Evolutionary conservation across 2,329 filamentous ascomycete genomes (phyloP).

Genomic region (Stagonosporopsis chrysanthemi): DNA sequence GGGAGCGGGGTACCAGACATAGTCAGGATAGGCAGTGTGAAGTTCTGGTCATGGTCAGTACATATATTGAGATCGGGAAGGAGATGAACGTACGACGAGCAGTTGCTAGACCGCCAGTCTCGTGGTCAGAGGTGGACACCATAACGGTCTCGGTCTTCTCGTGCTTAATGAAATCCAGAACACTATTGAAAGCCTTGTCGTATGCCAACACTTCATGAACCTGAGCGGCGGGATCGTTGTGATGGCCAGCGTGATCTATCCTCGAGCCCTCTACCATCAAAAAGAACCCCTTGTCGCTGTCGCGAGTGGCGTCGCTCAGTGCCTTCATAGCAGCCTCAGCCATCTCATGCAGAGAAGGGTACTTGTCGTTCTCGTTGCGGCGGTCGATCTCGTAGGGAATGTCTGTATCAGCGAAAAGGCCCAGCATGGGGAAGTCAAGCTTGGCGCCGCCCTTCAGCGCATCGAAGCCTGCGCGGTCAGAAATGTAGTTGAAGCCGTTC

Average conservation of each 20-base stretch:
- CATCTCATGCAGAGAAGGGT: constrained; percentile 93
- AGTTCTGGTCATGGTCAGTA: constrained; percentile 57
- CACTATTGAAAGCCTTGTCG: constrained; percentile 82
- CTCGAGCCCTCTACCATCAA: constrained; percentile 97
- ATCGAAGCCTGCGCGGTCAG: constrained; percentile 78
- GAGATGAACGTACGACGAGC: constrained; percentile 70
- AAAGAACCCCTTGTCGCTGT: constrained; percentile 94
- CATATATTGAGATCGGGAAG: background rate
- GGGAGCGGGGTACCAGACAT: constrained; percentile 82
- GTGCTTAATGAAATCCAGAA: constrained; percentile 82
- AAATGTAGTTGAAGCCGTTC: constrained; percentile 81
- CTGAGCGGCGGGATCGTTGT: constrained; percentile 64
- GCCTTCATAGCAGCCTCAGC: constrained; percentile 79
- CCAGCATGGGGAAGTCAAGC: constrained; percentile 80
- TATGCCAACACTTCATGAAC: constrained; percentile 92
- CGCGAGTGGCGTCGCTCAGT: constrained; percentile 79
- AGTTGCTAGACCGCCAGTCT: constrained; percentile 87
- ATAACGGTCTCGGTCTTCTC: constrained; percentile 79
- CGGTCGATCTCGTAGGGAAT: constrained; percentile 96
- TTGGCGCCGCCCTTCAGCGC: constrained; percentile 70
- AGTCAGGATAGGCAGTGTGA: constrained; percentile 68
- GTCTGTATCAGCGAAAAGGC: constrained; percentile 81
- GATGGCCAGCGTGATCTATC: constrained; percentile 89
- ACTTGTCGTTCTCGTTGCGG: constrained; percentile 76
- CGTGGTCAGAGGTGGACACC: constrained; percentile 92